These are phyloP conservation scores for Cinnamomum micranthum DNA, from an alignment of 164 flowering plant species.

Conservation along the genomic window DNA sequence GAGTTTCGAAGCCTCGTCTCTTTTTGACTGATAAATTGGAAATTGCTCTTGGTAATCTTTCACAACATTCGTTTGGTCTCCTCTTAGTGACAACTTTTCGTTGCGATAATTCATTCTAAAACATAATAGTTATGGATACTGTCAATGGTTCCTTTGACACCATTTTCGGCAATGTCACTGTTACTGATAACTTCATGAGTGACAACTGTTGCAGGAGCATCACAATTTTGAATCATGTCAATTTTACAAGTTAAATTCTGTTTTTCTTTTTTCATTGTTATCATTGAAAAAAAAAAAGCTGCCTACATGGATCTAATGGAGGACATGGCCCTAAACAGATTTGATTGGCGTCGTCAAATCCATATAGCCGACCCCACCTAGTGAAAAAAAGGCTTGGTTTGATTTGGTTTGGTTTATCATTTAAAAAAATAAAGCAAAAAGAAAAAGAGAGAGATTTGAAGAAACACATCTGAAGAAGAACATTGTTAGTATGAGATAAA, in stretches of 20 bases:
- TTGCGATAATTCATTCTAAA: not conserved
- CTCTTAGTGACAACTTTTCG: not conserved
- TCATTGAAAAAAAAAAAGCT: too few relatives aligned
- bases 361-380: too few relatives aligned
- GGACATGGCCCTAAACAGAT: too few relatives aligned
- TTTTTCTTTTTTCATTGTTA: not conserved
- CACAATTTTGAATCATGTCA: not conserved
- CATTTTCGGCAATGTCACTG: not conserved
- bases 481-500: too few relatives aligned
- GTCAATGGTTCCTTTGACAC: not conserved
- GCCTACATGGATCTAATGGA: too few relatives aligned
- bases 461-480: too few relatives aligned
- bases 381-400: too few relatives aligned
- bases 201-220: not conserved
- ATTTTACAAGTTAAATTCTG: not conserved
- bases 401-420: too few relatives aligned
- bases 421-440: too few relatives aligned
- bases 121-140: not conserved
- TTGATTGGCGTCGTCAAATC: too few relatives aligned
- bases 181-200: not conserved
- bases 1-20: conserved; percentile 83
- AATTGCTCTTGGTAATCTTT: conserved; percentile 79
- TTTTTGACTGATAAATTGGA: conserved; percentile 89
- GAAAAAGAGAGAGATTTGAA: not conserved
- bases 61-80: not conserved